phyloP scores from a whole-genome alignment of 1,284 basidiomycete species.

The Wallemia ichthyophaga region DNA sequence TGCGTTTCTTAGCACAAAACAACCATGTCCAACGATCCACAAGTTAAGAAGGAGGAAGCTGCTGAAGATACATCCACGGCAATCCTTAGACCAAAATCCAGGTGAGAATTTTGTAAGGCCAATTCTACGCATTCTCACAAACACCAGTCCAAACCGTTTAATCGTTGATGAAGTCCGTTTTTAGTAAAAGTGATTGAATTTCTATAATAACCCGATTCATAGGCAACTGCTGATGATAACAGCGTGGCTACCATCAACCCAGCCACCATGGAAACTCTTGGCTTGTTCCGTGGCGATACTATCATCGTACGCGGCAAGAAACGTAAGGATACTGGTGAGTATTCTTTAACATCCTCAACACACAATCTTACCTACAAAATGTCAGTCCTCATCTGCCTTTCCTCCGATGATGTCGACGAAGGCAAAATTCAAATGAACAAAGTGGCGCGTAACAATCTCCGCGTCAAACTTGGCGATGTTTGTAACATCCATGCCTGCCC shows the following conservation, averaged over 20 bases:
- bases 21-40: background rate
- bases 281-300: conserved; percentile 81
- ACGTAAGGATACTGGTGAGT: conserved; percentile 40
- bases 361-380: conserved; percentile 1
- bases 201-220: background rate
- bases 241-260: conserved; percentile 78
- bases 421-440: conserved; percentile 97
- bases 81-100: conserved; percentile 80
- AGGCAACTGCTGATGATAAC: conserved; percentile 60
- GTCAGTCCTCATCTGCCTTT: conserved; percentile 71
- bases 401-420: conserved; percentile 85
- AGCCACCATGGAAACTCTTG: conserved; percentile 79
- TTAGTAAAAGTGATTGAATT: background rate
- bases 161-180: conserved; percentile 43
- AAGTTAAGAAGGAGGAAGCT: background rate
- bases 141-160: conserved; percentile 55
- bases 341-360: background rate
- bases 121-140: conserved; percentile 5
- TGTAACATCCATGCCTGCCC: conserved; percentile 83
- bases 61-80: conserved; percentile 58
- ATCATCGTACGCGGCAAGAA: conserved; percentile 83
- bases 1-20: background rate
- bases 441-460: conserved; percentile 90
- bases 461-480: conserved; percentile 88
- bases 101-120: conserved; percentile 22